These are phyloP conservation scores for Fusarium vanettenii DNA, from an alignment of 2,329 filamentous ascomycete species.

Conservation along the genomic window DNA sequence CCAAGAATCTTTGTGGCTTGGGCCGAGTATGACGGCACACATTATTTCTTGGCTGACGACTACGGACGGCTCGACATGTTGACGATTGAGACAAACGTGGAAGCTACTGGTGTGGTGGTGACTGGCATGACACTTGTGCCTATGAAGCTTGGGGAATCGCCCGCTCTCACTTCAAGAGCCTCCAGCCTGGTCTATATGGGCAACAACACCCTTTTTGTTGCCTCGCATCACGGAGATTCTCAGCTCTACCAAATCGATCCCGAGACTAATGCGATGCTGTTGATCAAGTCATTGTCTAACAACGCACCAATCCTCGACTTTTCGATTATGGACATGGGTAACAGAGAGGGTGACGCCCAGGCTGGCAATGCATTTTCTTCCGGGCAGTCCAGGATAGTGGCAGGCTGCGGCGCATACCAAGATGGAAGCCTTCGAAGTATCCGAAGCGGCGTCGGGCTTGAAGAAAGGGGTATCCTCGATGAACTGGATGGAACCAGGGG, in stretches of 20 bases:
- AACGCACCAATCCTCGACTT: slow-evolving; percentile 95
- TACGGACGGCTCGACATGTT: slow-evolving; percentile 89
- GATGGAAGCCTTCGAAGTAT: slow-evolving; percentile 92
- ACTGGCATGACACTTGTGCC: slow-evolving; percentile 75
- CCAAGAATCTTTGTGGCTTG: slow-evolving; percentile 92
- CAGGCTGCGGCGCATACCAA: slow-evolving; percentile 89
- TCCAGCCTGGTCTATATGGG: slow-evolving; percentile 83
- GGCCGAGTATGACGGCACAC: slow-evolving; percentile 83
- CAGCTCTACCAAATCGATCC: slow-evolving; percentile 76
- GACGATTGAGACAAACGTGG: slow-evolving; percentile 76
- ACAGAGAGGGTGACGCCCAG: slow-evolving; percentile 80
- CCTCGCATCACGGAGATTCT: slow-evolving; percentile 92
- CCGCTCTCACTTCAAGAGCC: slow-evolving; percentile 73
- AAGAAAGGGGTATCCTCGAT: slow-evolving; percentile 84
- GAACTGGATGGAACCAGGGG: slow-evolving; percentile 81
- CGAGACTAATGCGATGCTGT: slow-evolving; percentile 60
- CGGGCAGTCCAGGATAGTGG: slow-evolving; percentile 92
- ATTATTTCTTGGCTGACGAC: slow-evolving; percentile 92
- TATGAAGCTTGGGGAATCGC: slow-evolving; percentile 44
- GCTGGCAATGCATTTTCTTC: slow-evolving; percentile 90
- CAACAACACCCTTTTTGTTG: slow-evolving; percentile 81
- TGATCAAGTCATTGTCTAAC: slow-evolving; percentile 78
- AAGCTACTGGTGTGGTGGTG: slow-evolving; percentile 74
- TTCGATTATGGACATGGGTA: slow-evolving; percentile 95
- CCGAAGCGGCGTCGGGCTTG: slow-evolving; percentile 90